Conservation (phyloP, 1,284 basidiomycete species). For the Ustilago bromivora region DNA sequence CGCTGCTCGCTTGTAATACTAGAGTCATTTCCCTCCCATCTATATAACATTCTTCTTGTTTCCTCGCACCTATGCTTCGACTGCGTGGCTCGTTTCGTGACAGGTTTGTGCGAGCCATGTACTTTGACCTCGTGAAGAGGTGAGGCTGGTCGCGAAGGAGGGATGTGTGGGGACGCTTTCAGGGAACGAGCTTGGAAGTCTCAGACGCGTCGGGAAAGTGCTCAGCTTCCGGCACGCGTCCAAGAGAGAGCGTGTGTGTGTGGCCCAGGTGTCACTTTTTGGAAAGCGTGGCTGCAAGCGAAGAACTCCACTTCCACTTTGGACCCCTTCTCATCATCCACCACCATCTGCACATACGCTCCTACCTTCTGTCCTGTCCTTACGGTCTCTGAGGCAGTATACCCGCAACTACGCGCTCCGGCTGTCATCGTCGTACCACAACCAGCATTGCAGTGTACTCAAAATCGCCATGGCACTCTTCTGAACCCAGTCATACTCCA, state of each 20-base stretch:
- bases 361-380: neutral
- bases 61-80: too few species aligned
- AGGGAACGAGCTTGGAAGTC: neutral
- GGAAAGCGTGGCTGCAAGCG: neutral
- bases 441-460: neutral
- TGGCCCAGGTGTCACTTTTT: slow-evolving; percentile 19
- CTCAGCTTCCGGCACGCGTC: slow-evolving; percentile 11
- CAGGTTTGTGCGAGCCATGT: neutral
- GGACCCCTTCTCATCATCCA: neutral
- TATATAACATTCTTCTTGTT: neutral
- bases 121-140: neutral
- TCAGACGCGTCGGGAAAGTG: slow-evolving; percentile 10
- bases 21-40: slow-evolving; percentile 1
- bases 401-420: neutral
- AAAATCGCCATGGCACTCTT: neutral
- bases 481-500: neutral
- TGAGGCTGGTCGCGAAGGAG: too few species aligned
- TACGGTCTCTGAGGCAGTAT: neutral
- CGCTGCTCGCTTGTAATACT: slow-evolving; percentile 6
- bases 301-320: slow-evolving; percentile 5
- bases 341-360: neutral
- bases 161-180: neutral
- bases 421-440: neutral
- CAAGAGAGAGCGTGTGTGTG: neutral
- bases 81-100: neutral